Evolutionary conservation across 2,329 filamentous ascomycete species (phyloP).

Genomic region (Neospermospora avenae): DNA sequence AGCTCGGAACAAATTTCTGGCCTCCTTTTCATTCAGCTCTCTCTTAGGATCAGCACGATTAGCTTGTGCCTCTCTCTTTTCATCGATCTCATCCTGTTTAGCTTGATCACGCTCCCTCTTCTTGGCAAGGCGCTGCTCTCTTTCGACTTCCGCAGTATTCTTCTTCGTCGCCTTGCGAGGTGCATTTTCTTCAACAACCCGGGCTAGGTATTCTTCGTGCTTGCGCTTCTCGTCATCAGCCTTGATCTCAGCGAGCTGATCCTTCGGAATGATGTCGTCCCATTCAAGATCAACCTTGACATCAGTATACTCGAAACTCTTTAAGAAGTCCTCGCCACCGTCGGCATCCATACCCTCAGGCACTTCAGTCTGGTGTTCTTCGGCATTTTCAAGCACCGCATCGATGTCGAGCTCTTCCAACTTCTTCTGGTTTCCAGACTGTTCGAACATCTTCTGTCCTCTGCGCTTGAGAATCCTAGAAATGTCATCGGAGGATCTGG

Average conservation of each 20-base stretch:
- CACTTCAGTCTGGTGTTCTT: constrained; percentile 94
- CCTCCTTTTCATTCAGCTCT: constrained; percentile 90
- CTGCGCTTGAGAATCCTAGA: constrained; percentile 95
- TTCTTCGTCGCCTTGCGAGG: constrained; percentile 70
- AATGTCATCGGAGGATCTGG: constrained; percentile 89
- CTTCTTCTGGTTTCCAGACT: constrained; percentile 93
- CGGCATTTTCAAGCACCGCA: constrained; percentile 92
- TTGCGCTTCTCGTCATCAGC: constrained; percentile 81
- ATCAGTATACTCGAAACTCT: constrained; percentile 87
- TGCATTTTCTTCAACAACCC: constrained; percentile 79
- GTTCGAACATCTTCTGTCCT: constrained; percentile 99
- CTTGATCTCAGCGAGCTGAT: constrained; percentile 85
- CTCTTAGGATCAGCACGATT: constrained; percentile 79
- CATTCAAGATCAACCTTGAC: constrained; percentile 96
- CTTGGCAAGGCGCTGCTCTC: constrained; percentile 62
- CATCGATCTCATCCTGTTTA: constrained; percentile 66
- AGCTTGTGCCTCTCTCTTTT: constrained; percentile 66
- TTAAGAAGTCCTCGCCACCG: constrained; percentile 94
- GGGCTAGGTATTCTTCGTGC: constrained; percentile 77
- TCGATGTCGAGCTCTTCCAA: constrained; percentile 97
- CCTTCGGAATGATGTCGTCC: constrained; percentile 97
- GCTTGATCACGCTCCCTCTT: constrained; percentile 62
- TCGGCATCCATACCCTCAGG: constrained; percentile 92
- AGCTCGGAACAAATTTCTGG: constrained; percentile 83
- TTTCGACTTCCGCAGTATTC: constrained; percentile 54